phyloP scores from a whole-genome alignment of 495 filamentous ascomycete species.

The Penicillium simplicissimum region DNA sequence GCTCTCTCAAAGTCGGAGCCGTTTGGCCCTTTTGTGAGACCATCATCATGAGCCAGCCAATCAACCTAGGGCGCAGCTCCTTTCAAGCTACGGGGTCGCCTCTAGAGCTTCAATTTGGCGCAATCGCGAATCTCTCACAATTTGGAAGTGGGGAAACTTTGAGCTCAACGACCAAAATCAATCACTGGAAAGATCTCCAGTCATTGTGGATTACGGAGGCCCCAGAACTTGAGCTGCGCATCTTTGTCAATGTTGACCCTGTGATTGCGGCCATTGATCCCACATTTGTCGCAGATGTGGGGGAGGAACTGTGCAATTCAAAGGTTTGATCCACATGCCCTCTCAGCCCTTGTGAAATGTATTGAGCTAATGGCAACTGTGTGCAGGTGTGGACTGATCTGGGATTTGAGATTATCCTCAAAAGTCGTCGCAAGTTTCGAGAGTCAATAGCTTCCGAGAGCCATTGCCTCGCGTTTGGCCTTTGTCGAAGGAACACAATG shows the following conservation, averaged over 20 bases:
- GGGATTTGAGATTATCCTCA: slow-evolving; percentile 30
- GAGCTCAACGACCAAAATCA: neutral
- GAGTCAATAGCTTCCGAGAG: neutral
- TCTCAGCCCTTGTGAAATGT: neutral
- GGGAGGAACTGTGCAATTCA: slow-evolving; percentile 27
- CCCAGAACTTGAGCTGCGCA: slow-evolving; percentile 30
- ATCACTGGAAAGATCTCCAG: slow-evolving; percentile 11
- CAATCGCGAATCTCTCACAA: slow-evolving; percentile 8
- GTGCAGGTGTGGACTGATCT: slow-evolving; percentile 39
- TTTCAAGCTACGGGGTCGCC: slow-evolving; percentile 13
- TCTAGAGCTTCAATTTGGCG: slow-evolving; percentile 21
- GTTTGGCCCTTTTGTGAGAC: neutral
- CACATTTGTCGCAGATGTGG: slow-evolving; percentile 23
- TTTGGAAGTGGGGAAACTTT: neutral
- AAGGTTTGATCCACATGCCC: slow-evolving; percentile 18
- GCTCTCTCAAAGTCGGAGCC: too few relatives aligned
- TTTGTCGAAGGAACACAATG: slow-evolving; percentile 16
- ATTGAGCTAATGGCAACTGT: neutral
- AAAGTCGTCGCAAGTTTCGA: slow-evolving; percentile 12
- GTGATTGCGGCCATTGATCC: neutral
- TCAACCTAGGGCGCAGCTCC: slow-evolving; percentile 23
- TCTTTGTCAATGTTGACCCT: slow-evolving; percentile 18
- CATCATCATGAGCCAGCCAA: slow-evolving; percentile 16
- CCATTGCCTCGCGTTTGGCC: slow-evolving; percentile 27
- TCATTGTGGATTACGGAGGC: slow-evolving; percentile 34